These are phyloP conservation scores for Ustilago cynodontis DNA, from an alignment of 1,284 basidiomycete genomes.

Conservation along the genomic window DNA sequence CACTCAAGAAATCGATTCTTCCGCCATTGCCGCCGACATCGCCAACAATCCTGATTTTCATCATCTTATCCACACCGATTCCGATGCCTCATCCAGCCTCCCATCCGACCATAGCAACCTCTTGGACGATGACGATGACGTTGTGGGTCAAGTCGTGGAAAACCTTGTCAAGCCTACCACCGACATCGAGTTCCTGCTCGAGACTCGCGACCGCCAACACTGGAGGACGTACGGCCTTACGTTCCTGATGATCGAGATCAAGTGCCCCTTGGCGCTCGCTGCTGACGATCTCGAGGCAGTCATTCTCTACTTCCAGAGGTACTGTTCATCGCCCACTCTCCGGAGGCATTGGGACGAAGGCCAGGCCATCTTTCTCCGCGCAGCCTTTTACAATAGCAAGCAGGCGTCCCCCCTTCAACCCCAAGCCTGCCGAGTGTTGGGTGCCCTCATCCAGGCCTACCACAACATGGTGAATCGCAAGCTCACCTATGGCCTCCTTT, in stretches of 20 bases:
- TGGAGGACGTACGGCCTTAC: background rate
- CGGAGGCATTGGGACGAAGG: too few species aligned
- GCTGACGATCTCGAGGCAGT: background rate
- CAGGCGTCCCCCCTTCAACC: background rate
- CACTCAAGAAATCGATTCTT: background rate
- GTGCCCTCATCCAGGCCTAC: background rate
- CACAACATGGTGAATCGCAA: constrained; percentile 1
- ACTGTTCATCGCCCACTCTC: too few species aligned
- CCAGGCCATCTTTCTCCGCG: too few species aligned
- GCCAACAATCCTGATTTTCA: background rate
- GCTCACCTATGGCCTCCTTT: background rate
- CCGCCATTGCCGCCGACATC: constrained; percentile 2
- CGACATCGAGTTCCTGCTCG: background rate
- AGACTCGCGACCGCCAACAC: background rate
- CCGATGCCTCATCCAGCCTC: too few species aligned
- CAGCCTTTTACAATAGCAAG: background rate
- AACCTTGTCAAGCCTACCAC: background rate
- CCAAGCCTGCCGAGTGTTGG: background rate
- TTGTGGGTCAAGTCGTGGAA: background rate
- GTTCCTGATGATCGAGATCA: background rate
- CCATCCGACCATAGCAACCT: too few species aligned
- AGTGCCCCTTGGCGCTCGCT: background rate
- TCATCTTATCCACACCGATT: background rate
- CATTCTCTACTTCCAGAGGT: background rate
- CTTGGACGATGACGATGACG: background rate